Conservation (phyloP, 352 stramenopile genomes). For the Pythium dissimile region DNA sequence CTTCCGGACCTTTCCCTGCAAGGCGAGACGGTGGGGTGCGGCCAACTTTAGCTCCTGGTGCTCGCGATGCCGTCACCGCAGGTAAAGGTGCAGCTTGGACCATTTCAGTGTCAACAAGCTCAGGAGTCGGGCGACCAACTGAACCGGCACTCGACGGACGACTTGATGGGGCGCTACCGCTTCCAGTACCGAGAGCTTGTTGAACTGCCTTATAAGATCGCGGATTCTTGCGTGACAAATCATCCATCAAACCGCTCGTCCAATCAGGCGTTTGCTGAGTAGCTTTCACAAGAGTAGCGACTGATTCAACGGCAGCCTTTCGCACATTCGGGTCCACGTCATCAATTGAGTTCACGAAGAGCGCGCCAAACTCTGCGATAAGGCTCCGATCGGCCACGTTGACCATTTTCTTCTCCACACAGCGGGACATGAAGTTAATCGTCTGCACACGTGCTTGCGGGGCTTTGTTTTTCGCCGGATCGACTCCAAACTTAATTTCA, state of each 20-base stretch:
- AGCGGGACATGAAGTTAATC: constrained; percentile 62
- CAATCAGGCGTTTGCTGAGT: constrained; percentile 45
- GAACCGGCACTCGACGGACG: constrained; percentile 29
- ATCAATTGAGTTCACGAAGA: constrained; percentile 65
- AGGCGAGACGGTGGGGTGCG: constrained; percentile 38
- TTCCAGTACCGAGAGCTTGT: constrained; percentile 32
- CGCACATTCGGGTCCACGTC: constrained; percentile 79
- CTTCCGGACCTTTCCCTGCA: constrained; percentile 32
- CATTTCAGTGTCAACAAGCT: constrained; percentile 23
- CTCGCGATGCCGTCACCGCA: neutral
- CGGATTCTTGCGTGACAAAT: constrained; percentile 65
- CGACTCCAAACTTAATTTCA: constrained; percentile 65
- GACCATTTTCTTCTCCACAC: constrained; percentile 66
- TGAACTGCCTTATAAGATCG: constrained; percentile 71
- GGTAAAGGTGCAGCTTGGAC: neutral
- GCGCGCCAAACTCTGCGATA: constrained; percentile 55
- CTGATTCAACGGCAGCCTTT: constrained; percentile 67
- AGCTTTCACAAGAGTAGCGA: constrained; percentile 55
- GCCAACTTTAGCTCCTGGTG: constrained; percentile 23
- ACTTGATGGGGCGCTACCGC: constrained; percentile 25
- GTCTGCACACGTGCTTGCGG: constrained; percentile 74
- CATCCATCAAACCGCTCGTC: constrained; percentile 58
- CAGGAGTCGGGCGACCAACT: constrained; percentile 8
- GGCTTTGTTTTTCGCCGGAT: constrained; percentile 80
- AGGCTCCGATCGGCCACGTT: constrained; percentile 58